These are phyloP conservation scores for Micractinium conductrix DNA, from an alignment of 139 green algal species.

Conservation along the genomic window DNA sequence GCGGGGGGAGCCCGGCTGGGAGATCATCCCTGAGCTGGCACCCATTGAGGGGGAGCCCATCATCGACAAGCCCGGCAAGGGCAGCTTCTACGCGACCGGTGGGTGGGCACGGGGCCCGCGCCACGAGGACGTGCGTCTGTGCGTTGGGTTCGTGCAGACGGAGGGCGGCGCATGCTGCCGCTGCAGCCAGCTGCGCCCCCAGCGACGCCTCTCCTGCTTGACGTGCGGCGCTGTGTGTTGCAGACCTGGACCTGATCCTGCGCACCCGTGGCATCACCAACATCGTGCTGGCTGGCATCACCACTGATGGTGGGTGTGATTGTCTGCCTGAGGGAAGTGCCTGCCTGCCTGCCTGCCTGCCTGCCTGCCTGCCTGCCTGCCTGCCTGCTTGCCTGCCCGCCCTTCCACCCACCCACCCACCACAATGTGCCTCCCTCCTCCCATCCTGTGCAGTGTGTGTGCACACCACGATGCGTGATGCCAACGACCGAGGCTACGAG, in stretches of 20 bases:
- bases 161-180: background rate
- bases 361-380: too few relatives aligned
- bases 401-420: background rate
- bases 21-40: constrained; percentile 73
- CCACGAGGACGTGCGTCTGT: too few relatives aligned
- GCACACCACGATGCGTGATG: constrained; percentile 80
- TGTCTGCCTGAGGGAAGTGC: too few relatives aligned
- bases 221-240: too few relatives aligned
- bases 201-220: too few relatives aligned
- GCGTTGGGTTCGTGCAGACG: background rate
- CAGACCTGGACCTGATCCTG: constrained; percentile 72
- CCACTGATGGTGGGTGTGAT: constrained; percentile 59
- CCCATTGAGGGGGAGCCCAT: constrained; percentile 55
- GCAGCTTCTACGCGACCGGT: constrained; percentile 57
- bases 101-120: too few relatives aligned
- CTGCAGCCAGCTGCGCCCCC: too few relatives aligned
- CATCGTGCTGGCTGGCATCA: constrained; percentile 67
- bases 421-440: background rate
- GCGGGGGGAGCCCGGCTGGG: constrained; percentile 66
- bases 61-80: constrained; percentile 80
- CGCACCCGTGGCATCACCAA: constrained; percentile 55
- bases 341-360: too few relatives aligned
- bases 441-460: constrained; percentile 48
- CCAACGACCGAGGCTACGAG: constrained; percentile 76
- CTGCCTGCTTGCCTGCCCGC: too few relatives aligned